Base-by-base conservation (phyloP, 1,139 yeast genomes). In the Zygoascus hellenicus region DNA sequence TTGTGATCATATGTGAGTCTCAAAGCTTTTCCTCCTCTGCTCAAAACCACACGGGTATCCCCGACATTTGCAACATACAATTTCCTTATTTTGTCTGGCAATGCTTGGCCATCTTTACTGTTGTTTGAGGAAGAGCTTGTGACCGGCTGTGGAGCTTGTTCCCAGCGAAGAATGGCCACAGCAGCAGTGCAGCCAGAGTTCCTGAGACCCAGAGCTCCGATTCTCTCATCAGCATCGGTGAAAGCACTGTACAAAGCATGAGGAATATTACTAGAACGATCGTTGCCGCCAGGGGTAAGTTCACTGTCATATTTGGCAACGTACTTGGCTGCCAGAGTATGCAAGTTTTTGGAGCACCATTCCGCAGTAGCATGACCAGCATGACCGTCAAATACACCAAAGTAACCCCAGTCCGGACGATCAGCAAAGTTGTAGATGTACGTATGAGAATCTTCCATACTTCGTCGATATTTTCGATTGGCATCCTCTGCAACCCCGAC, bases 401-500 rank as follows among this genome's bases (percentile, higher is more conserved):
- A 90, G 64, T 87, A 92, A 2, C 97, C 98, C 83, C 96, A 86
- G 63, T 90, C 97, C 16, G 83, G 75, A 47, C 85, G 67, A 57
- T 88, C 95, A 28, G 92, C 94, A 69, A 85, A 92, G 67, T 92
- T 89, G 58, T 95, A 92, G 39, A 89, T 89, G 61, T 85, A 88
- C 0, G 95, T 86, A 64, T 92, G 97, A 9, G 94, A 95, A 64
- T 92, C 99, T 63, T 92, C 99, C 99, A 92, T 92, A 40, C 89
- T 81, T 50, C 85, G 78, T 51, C 98, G 74, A 63, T 82, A 90
- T 53, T 85, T 79, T 22, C 79, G 67, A 65, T 92, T 92, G 56
- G 82, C 81, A 64, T 88, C 92, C 59, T 89, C 97, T 10, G 95
- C 81, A 13, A 90, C 96, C 1, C 97, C 97, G 3, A 88, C 96